Base-by-base conservation (phyloP, 2,329 filamentous ascomycete genomes). In the Colletotrichum truncatum region DNA sequence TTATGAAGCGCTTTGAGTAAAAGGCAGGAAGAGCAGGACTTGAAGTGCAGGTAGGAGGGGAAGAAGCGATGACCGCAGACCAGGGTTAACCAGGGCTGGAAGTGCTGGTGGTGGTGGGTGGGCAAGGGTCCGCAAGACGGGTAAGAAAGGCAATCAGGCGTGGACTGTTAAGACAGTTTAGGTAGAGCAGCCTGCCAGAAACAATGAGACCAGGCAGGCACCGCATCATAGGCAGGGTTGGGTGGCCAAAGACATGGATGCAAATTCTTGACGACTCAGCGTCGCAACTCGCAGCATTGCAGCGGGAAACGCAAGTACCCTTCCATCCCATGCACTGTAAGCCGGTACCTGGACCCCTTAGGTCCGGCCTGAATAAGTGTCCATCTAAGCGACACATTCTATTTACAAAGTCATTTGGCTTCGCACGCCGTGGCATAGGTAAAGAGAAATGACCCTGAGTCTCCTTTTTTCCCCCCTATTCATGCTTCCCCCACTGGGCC, bases 81-180 rank as follows among this genome's bases (percentile, higher is more conserved):
- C 43, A 21, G 63, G 63, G 55, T 34, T 25, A 21, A 41, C 39
- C 57, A 62, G 63, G 57, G 57, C 57, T 62, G 43, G 63, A 26
- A 49, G 34, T 34, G 38, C 23, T 18, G 34, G 36, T 32, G 39
- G 52, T 45, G 39, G 54, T 46, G 46, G 57, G 34, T 28, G 36
- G 53, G 34, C 55, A 58, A 59, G 61, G 61, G 61, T 64, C 55
- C 55, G 48, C 54, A 53, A 51, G 55, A 53, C 60, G 60, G 60
- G 60, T 58, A 30, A 36, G 52, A 48, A 62, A 49, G 43, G 52
- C 52, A 48, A 45, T 59, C 53, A 58, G 45, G 26, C 45, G 23
- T 51, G 52, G 43, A 38, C 26, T 26, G 54, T 23, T 39, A 41
- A 49, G n/a, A 41, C 38, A 61, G 39, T 61, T 56, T 51, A 39